Evolutionary conservation across 164 flowering plant species (phyloP), one percentile per base, ranked within the genome.

Genomic region (Aristolochia fimbriata): DNA sequence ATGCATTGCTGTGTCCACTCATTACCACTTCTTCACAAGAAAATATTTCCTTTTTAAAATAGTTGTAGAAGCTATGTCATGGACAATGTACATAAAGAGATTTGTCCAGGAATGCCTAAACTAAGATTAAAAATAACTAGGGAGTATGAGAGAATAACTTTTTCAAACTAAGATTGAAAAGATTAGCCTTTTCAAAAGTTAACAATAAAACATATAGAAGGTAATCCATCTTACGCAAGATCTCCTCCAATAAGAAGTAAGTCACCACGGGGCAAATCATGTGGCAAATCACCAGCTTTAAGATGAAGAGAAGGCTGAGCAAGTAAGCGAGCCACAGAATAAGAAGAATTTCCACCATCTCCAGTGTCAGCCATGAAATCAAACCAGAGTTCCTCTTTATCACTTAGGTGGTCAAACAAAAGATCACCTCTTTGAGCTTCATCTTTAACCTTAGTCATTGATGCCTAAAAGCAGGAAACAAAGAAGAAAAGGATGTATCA

Each of bases 361-460:
- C 99, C 99, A 49, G 99, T 91, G 77, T 94, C 99, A 31, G 96
- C 93, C 97, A 94, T 94, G 75, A 94, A 94, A 66, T 94, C 99
- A 80, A 94, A 91, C 99, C 99, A 94, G 6, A 94, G 50, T 11
- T 85, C 96, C 51, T 87, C 88, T 65, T 73, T 86, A 54, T 76
- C 94, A 78, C 80, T 72, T 33, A 83, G 81, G 60, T 94, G 88
- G 68, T 91, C 90, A 68, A 80, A 91, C 25, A 94, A 70, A 60
- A 83, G 73, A 75, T 85, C 99, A 4, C 59, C 73, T 48, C 69
- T 70, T 58, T 71, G 65, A 59, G 68, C 75, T 65, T 78, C 87
- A 64, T 83, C 91, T 66, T 81, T 62, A 65, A 47, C 77, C 71
- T 69, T 80, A 74, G 70, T 80, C 96, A 91, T 91, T 64, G 97